Conservation (phyloP, 164 flowering plant genomes). For the Aristolochia californica region DNA sequence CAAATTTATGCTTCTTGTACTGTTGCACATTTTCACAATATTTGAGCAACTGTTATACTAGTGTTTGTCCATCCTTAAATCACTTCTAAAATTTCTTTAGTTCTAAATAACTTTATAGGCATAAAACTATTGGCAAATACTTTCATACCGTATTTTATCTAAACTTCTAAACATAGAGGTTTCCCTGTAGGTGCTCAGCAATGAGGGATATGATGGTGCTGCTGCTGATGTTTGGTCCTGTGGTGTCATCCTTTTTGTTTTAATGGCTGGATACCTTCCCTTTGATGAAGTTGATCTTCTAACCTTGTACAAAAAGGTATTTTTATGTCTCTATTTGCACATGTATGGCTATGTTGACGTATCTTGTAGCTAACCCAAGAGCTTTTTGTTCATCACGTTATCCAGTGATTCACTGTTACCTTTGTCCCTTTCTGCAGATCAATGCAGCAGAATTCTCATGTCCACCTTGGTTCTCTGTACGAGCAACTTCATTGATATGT, state of each 20-base stretch:
- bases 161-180: no score
- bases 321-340: neutral
- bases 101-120: no score
- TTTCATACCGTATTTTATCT: no score
- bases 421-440: constrained; percentile 34
- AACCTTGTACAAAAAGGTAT: constrained; percentile 65
- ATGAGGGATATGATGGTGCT: constrained; percentile 91
- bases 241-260: constrained; percentile 91
- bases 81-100: no score
- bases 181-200: constrained; percentile 50
- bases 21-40: no score
- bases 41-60: no score
- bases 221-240: constrained; percentile 99
- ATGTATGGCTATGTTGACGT: neutral
- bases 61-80: no score
- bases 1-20: no score
- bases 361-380: neutral
- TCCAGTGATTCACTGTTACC: neutral
- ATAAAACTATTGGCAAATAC: no score
- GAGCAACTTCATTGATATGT: constrained; percentile 47
- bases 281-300: constrained; percentile 77
- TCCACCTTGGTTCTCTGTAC: constrained; percentile 84
- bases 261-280: constrained; percentile 98
- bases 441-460: constrained; percentile 66
- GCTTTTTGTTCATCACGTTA: neutral